phyloP scores from a whole-genome alignment of 2,329 filamentous ascomycete species.

The Neurospora sp. region DNA sequence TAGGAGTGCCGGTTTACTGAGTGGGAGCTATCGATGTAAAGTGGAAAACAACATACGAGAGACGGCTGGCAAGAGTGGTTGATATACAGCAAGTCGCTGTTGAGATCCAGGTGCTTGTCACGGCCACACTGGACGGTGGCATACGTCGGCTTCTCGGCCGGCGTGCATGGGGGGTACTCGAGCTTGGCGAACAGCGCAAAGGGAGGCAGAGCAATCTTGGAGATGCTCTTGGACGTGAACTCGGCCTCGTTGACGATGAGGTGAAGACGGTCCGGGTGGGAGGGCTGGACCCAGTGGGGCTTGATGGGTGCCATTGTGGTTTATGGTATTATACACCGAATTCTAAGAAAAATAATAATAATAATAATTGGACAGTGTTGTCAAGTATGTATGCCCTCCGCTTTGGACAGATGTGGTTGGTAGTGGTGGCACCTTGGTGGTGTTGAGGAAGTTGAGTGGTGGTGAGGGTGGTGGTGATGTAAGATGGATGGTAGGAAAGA shows the following conservation, averaged over 20 bases:
- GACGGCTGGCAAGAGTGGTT: conserved; percentile 61
- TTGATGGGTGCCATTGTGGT: conserved; percentile 35
- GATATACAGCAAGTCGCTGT: conserved; percentile 57
- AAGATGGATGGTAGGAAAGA: background rate
- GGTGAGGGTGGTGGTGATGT: background rate
- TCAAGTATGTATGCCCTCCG: background rate
- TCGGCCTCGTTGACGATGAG: conserved; percentile 43
- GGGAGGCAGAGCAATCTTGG: conserved; percentile 43
- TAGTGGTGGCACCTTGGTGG: background rate
- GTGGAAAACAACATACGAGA: conserved; percentile 33
- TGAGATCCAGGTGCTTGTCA: conserved; percentile 49
- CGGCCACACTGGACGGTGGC: conserved; percentile 53
- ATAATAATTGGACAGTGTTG: background rate
- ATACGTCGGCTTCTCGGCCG: conserved; percentile 47
- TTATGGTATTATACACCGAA: background rate
- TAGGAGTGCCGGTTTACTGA: too few species aligned
- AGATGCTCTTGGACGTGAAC: conserved; percentile 52
- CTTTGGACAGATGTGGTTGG: background rate
- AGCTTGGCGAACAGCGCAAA: conserved; percentile 60
- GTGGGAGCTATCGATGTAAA: background rate
- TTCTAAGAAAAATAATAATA: background rate
- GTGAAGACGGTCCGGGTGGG: conserved; percentile 48
- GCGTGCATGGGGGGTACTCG: conserved; percentile 51
- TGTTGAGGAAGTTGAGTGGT: background rate
- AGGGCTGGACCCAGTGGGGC: conserved; percentile 51